phyloP scores from a whole-genome alignment of 2,329 filamentous ascomycete species.

The Aplosporella prunicola region DNA sequence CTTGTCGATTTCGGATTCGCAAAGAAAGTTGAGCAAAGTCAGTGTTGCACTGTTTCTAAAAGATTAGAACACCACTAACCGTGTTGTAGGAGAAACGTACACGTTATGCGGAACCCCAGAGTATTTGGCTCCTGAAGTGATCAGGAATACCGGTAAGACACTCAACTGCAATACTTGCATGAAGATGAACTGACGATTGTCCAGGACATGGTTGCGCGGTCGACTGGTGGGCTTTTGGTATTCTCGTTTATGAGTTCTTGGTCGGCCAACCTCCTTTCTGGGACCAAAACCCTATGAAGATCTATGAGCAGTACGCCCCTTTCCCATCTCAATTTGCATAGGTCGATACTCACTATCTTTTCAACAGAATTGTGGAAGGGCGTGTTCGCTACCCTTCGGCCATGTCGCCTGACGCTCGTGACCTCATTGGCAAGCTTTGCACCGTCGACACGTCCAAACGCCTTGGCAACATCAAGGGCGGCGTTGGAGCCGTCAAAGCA shows the following conservation, averaged over 20 bases:
- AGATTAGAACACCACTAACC: slow-evolving; percentile 2
- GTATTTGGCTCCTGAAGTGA: slow-evolving; percentile 76
- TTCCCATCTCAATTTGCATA: too few species aligned
- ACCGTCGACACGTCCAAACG: slow-evolving; percentile 69
- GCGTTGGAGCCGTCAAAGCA: slow-evolving; percentile 59
- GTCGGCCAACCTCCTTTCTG: slow-evolving; percentile 81
- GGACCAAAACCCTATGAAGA: slow-evolving; percentile 79
- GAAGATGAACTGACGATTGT: slow-evolving; percentile 14
- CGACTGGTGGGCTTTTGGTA: slow-evolving; percentile 82
- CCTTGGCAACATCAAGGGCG: slow-evolving; percentile 68
- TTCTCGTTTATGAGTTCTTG: slow-evolving; percentile 75
- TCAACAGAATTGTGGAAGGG: slow-evolving; percentile 69
- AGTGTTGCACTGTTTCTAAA: slow-evolving; percentile 14
- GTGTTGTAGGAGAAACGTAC: slow-evolving; percentile 56
- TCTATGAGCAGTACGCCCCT: slow-evolving; percentile 55
- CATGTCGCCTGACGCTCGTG: slow-evolving; percentile 59
- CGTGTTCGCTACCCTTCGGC: slow-evolving; percentile 62
- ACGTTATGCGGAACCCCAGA: slow-evolving; percentile 77
- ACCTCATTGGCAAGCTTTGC: slow-evolving; percentile 68
- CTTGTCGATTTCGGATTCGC: slow-evolving; percentile 81
- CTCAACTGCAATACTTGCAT: slow-evolving; percentile 2
- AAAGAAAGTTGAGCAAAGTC: slow-evolving; percentile 60
- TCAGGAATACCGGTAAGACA: slow-evolving; percentile 62
- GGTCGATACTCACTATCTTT: background rate
- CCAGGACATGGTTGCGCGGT: slow-evolving; percentile 58